These are phyloP conservation scores for Penicillium rolfsii DNA, from an alignment of 2,329 filamentous ascomycete genomes.

Conservation along the genomic window DNA sequence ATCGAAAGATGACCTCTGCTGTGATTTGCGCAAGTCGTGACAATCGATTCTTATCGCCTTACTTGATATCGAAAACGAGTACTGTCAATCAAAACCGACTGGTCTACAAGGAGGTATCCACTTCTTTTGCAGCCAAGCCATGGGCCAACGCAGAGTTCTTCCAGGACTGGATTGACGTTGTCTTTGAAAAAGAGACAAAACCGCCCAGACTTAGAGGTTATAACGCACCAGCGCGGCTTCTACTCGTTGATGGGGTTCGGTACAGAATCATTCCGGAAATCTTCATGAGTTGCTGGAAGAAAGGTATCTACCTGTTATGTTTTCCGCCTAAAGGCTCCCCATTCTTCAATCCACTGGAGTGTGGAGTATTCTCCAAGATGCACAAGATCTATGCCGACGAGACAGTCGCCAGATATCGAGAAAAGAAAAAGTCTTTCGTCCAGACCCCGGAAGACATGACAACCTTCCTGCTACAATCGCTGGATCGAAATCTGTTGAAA, in stretches of 20 bases:
- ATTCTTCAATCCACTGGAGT: conserved; percentile 2
- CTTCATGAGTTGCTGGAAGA: conserved; percentile 3
- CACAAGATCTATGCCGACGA: not conserved
- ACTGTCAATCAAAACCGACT: not conserved
- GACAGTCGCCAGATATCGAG: not conserved
- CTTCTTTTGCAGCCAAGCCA: not conserved
- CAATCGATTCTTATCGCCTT: not conserved
- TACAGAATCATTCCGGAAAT: not conserved
- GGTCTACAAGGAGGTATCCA: not conserved
- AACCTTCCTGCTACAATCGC: not conserved
- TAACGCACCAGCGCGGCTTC: not conserved
- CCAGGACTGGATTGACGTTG: not conserved
- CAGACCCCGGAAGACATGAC: not conserved
- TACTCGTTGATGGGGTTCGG: not conserved
- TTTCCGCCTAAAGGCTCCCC: not conserved
- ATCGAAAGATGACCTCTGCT: not conserved
- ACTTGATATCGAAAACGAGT: not conserved
- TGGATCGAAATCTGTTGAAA: not conserved
- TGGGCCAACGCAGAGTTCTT: conserved; percentile 1
- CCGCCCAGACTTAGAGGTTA: no score
- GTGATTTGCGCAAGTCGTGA: not conserved
- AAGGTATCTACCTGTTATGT: not conserved
- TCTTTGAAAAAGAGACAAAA: not conserved
- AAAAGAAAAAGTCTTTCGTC: not conserved
- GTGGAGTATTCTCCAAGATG: not conserved